Conservation (phyloP, 495 filamentous ascomycete genomes). For the Lepidopterella palustris region DNA sequence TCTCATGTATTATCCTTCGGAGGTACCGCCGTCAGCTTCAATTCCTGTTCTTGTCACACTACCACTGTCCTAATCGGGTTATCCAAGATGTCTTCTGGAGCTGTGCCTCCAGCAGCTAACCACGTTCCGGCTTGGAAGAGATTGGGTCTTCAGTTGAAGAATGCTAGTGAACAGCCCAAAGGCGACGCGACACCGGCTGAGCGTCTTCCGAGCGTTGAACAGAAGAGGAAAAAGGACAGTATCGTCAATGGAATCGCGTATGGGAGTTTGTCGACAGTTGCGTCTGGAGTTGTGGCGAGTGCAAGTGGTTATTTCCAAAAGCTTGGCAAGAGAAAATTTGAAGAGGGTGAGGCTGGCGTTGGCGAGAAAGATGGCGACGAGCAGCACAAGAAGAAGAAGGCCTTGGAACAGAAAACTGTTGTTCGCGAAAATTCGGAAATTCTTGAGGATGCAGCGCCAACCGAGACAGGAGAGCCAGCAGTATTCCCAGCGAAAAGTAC, state of each 20-base stretch:
- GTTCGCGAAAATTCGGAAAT: neutral
- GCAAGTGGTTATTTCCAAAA: slow-evolving; percentile 5
- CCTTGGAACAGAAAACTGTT: neutral
- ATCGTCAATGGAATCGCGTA: slow-evolving; percentile 1
- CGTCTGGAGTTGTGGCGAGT: neutral
- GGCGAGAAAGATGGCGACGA: neutral
- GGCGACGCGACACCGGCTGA: slow-evolving; percentile 18
- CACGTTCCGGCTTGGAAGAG: slow-evolving; percentile 70
- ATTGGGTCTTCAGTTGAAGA: slow-evolving; percentile 69
- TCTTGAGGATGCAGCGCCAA: neutral
- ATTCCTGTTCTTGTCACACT: slow-evolving; percentile 4
- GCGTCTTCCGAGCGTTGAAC: slow-evolving; percentile 13
- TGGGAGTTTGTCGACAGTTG: slow-evolving; percentile 7
- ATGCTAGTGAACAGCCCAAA: slow-evolving; percentile 45
- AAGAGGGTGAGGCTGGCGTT: slow-evolving; percentile 12
- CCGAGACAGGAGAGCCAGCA: neutral
- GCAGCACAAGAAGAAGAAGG: slow-evolving; percentile 18
- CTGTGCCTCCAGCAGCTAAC: neutral
- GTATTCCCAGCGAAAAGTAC: no score
- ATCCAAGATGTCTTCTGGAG: neutral
- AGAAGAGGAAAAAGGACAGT: slow-evolving; percentile 15
- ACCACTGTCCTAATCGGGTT: slow-evolving; percentile 2
- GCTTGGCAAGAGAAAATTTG: slow-evolving; percentile 26
- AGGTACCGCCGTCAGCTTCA: neutral
- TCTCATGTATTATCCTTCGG: no score